Evolutionary conservation across 768 basidiomycete genomes (phyloP), one percentile per base, ranked within the genome.

Genomic region (Tylopilus sp.): DNA sequence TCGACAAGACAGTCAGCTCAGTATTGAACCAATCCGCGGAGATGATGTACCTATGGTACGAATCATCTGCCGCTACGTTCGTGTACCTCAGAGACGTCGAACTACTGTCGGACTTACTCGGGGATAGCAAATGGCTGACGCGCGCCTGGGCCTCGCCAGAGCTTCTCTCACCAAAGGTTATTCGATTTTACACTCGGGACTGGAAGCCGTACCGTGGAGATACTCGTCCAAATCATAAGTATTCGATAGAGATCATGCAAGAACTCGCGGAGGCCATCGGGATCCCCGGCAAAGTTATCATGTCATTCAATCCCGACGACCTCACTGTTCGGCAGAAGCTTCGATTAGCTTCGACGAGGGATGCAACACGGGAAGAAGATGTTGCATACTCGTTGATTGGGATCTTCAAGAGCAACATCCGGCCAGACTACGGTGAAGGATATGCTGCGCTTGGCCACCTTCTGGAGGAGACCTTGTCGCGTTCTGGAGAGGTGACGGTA

Each of bases 131-230:
- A 3, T 60, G 59, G 59, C 59, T 59, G 59, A 52, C 33, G 2
- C 57, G 57, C 13, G 57, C 50, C 6, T 59, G 59, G 59, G 55
- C 59, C 0, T 28, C 45, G 4, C 60, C 53, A 31, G 59, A 60
- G 21, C 45, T 60, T 34, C 59, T 60, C 13, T 53, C 42, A 14
- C 42, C 57, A 0, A 54, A 48, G 21, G 29, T 52, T n/a, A 24
- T 58, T 37, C 25, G 52, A 16, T 59, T 59, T 21, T 59, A 48
- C 10, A 34, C 50, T 26, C 16, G 52, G 12, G 16, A 48, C 0
- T 59, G 58, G 58, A 45, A 49, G 25, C 50, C 44, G 5, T 60
- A 59, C 16, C 53, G 48, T 4, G 43, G 25, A 0, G 58, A 59
- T 21, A 26, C 24, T 11, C 31, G 26, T 6, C 0, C 6, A 6